phyloP scores from a whole-genome alignment of 2,329 filamentous ascomycete genomes.

The Ophiostoma sp. region DNA sequence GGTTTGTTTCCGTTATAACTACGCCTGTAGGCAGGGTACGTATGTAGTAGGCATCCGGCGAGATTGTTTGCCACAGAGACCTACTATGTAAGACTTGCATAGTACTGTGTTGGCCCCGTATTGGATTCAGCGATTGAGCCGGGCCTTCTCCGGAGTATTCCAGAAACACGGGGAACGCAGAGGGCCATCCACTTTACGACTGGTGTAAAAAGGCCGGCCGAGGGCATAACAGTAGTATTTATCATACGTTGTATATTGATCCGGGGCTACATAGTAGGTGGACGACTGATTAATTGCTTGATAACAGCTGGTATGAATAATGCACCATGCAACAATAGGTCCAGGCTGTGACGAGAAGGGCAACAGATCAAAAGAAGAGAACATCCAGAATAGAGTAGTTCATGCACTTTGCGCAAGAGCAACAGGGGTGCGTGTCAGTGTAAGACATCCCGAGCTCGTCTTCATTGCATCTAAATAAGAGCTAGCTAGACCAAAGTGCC shows the following conservation, averaged over 20 bases:
- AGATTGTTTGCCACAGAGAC: neutral
- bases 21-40: neutral
- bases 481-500: constrained; percentile 3
- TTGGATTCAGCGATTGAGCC: constrained; percentile 1
- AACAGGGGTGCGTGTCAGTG: neutral
- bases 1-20: neutral
- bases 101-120: neutral
- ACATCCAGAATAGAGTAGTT: neutral
- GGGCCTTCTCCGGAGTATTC: constrained; percentile 21
- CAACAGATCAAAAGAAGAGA: neutral
- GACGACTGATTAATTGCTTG: neutral
- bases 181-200: neutral
- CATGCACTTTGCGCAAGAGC: neutral
- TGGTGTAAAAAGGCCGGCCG: constrained; percentile 3
- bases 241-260: neutral
- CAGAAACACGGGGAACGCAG: neutral
- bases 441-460: neutral
- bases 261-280: neutral
- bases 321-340: neutral
- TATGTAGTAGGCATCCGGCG: neutral
- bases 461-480: neutral
- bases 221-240: neutral
- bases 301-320: neutral
- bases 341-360: neutral
- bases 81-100: neutral